A percentile compares a stretch with the other conserved stretches of the same genome.
phyloP scores from a whole-genome alignment of 1,284 basidiomycete genomes.

The Ganoderma meredithae region DNA sequence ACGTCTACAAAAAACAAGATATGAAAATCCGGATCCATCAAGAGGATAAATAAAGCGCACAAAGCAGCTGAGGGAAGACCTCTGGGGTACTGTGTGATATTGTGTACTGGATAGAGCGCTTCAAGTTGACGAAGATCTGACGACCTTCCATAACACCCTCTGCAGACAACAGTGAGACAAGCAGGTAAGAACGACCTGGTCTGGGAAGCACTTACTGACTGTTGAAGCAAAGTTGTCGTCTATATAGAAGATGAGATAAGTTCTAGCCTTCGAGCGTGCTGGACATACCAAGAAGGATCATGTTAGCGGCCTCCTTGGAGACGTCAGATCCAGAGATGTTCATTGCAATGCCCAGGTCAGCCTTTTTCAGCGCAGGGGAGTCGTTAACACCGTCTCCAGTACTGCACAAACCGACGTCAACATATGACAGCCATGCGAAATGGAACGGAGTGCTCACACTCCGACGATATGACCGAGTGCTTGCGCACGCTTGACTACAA shows the following conservation, averaged over 20 bases:
- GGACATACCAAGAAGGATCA: conserved; percentile 66
- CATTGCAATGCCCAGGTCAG: conserved; percentile 79
- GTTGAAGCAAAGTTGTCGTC: conserved; percentile 77
- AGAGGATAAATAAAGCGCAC: conserved; percentile 43
- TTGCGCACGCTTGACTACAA: conserved; percentile 70
- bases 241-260: conserved; percentile 33
- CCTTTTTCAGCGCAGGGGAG: conserved; percentile 74
- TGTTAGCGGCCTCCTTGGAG: conserved; percentile 77
- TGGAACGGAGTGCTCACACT: conserved; percentile 54
- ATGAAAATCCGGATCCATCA: conserved; percentile 3
- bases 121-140: conserved; percentile 73
- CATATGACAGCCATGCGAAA: not conserved
- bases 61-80: conserved; percentile 71
- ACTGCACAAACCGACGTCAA: conserved; percentile 26
- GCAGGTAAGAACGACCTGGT: not conserved
- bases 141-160: conserved; percentile 75
- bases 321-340: conserved; percentile 78
- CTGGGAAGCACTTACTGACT: conserved; percentile 57
- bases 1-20: conserved; percentile 53
- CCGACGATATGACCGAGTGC: conserved; percentile 75
- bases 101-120: conserved; percentile 76
- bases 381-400: conserved; percentile 78
- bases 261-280: not conserved
- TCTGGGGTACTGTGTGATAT: conserved; percentile 74
- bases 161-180: conserved; percentile 32